A percentile compares a stretch with the other conserved stretches of the same genome.
These are phyloP conservation scores for Emergomyces orientalis DNA, from an alignment of 2,329 filamentous ascomycete genomes.

Conservation along the genomic window DNA sequence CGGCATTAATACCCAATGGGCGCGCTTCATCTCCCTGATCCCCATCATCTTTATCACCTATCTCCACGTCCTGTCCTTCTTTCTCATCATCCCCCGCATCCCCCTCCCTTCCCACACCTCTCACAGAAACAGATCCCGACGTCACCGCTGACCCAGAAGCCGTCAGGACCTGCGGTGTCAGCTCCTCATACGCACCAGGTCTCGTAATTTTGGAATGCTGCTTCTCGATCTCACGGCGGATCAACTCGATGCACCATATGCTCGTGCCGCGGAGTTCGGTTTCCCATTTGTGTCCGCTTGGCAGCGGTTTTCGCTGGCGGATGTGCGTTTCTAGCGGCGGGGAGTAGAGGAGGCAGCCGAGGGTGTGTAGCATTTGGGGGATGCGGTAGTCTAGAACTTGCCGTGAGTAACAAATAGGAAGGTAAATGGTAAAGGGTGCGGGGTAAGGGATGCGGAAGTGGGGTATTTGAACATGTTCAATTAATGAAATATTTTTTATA, in stretches of 20 bases:
- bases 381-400: conserved; percentile 67
- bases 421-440: not conserved
- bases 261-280: conserved; percentile 84
- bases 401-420: conserved; percentile 4
- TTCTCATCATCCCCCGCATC: conserved; percentile 6
- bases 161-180: not conserved
- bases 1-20: conserved; percentile 60
- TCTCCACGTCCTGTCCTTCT: conserved; percentile 8
- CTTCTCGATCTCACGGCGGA: conserved; percentile 67
- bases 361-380: conserved; percentile 77
- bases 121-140: conserved; percentile 7
- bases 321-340: conserved; percentile 68
- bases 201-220: conserved; percentile 56
- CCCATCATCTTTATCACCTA: conserved; percentile 11
- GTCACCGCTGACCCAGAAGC: conserved; percentile 10
- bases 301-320: conserved; percentile 53
- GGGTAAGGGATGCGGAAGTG: not conserved
- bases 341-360: conserved; percentile 77
- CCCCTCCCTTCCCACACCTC: conserved; percentile 1
- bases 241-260: conserved; percentile 91
- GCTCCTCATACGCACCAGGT: conserved; percentile 10
- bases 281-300: conserved; percentile 68
- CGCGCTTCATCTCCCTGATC: conserved; percentile 8
- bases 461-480: not conserved
- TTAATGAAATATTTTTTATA: not conserved